Conservation (phyloP, 768 basidiomycete genomes). For the Candolleomyces aberdarensis region DNA sequence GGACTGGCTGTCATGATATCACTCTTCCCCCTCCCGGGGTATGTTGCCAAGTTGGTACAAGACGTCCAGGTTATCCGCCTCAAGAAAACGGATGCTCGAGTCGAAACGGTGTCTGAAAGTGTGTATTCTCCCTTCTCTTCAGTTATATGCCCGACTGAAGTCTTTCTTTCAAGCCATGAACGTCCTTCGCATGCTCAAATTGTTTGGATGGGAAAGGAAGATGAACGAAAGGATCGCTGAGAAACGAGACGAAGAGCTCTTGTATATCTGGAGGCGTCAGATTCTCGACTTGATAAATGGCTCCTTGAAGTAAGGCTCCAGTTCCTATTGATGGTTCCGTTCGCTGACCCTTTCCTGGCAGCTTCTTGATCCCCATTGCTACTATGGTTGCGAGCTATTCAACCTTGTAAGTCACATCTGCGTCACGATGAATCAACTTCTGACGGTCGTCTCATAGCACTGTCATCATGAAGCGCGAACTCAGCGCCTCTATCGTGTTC, state of each 20-base stretch:
- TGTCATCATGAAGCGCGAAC: slow-evolving; percentile 33
- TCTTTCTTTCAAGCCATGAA: slow-evolving; percentile 42
- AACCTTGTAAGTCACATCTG: slow-evolving; percentile 40
- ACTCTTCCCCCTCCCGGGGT: slow-evolving; percentile 58
- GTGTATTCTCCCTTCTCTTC: slow-evolving; percentile 12
- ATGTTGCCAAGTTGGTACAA: slow-evolving; percentile 50
- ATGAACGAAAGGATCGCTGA: slow-evolving; percentile 51
- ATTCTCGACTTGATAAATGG: slow-evolving; percentile 51
- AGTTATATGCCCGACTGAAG: background rate
- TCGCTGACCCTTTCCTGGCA: slow-evolving; percentile 17
- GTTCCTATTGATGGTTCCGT: background rate
- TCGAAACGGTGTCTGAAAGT: slow-evolving; percentile 63
- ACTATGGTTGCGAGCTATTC: slow-evolving; percentile 65
- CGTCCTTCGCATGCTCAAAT: slow-evolving; percentile 65
- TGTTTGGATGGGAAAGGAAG: slow-evolving; percentile 67
- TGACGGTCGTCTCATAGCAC: slow-evolving; percentile 21
- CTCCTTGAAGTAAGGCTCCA: slow-evolving; percentile 43
- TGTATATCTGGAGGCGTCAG: slow-evolving; percentile 50
- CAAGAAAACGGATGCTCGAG: slow-evolving; percentile 55
- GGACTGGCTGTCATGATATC: slow-evolving; percentile 53
- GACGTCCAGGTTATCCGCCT: slow-evolving; percentile 47
- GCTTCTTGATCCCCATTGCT: slow-evolving; percentile 56
- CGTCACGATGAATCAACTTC: background rate
- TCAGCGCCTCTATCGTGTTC: slow-evolving; percentile 43
- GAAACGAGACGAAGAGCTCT: slow-evolving; percentile 62